These are phyloP conservation scores for Colletotrichum phormii DNA, from an alignment of 2,329 filamentous ascomycete genomes.

Conservation along the genomic window DNA sequence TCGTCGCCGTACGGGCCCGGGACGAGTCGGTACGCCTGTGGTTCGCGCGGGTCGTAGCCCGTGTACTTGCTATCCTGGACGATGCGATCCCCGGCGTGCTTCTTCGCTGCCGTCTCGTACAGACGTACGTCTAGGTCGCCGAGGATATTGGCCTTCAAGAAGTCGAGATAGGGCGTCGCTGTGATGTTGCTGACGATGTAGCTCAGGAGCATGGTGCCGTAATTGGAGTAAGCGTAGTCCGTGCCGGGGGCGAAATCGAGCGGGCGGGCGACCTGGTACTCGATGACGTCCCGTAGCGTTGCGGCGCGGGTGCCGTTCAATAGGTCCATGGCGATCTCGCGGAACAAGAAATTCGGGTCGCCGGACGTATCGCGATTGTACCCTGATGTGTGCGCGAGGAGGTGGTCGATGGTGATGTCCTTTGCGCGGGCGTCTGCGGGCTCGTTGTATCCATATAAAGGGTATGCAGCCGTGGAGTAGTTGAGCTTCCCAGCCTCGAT, in stretches of 20 bases:
- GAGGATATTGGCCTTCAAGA: conserved; percentile 23
- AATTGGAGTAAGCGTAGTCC: conserved; percentile 33
- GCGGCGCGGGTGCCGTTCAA: conserved; percentile 25
- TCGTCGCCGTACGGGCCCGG: conserved; percentile 29
- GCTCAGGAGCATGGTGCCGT: conserved; percentile 30
- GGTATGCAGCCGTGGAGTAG: conserved; percentile 13
- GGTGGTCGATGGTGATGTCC: conserved; percentile 35
- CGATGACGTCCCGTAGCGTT: conserved; percentile 36
- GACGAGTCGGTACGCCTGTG: not conserved
- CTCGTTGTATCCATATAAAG: conserved; percentile 18
- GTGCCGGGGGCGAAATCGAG: conserved; percentile 30
- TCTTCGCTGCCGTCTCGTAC: conserved; percentile 30
- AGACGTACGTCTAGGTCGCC: conserved; percentile 30
- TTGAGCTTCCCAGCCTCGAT: conserved; percentile 30
- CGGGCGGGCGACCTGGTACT: conserved; percentile 30
- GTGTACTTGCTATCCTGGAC: conserved; percentile 30
- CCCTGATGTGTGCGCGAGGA: conserved; percentile 27
- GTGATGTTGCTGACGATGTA: conserved; percentile 37
- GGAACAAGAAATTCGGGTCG: conserved; percentile 31
- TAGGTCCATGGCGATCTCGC: conserved; percentile 11
- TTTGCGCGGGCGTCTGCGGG: conserved; percentile 19
- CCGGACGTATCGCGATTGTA: conserved; percentile 22
- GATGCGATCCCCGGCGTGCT: conserved; percentile 30
- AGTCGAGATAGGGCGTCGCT: conserved; percentile 20
- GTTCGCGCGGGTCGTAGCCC: conserved; percentile 27